Percentiles rank a stretch among this genome's conserved stretches.
Evolutionary conservation across 805 yeast genomes (phyloP).

Genomic region (Candida chilensis): DNA sequence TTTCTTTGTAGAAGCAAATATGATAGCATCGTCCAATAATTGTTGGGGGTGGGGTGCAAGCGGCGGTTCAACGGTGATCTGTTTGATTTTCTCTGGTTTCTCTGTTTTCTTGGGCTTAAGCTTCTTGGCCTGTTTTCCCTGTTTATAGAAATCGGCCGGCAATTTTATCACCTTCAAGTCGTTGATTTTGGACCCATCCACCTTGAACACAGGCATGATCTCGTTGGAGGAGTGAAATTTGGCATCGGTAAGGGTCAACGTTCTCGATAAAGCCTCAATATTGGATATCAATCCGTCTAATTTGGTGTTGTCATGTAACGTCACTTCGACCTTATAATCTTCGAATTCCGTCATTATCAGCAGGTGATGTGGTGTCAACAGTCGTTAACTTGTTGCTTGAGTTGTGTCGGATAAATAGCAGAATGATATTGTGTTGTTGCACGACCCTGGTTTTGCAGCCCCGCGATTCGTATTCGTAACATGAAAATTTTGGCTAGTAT

Average conservation of each 20-base stretch:
- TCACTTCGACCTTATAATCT: conserved; percentile 28
- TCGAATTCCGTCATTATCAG: conserved; percentile 25
- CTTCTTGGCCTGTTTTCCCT: conserved; percentile 8
- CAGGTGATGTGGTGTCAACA: no score
- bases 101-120: conserved; percentile 1
- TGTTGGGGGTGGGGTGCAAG: no score
- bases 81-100: no score
- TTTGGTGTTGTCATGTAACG: conserved; percentile 25
- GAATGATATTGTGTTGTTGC: no score
- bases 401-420: no score
- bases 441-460: no score
- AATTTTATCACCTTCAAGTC: conserved; percentile 50
- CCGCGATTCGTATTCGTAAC: no score
- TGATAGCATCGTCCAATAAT: conserved; percentile 17
- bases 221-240: conserved; percentile 7
- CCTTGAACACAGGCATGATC: conserved; percentile 6
- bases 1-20: conserved; percentile 12
- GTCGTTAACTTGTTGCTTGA: no score
- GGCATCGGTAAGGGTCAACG: conserved; percentile 13
- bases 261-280: conserved; percentile 15
- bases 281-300: conserved; percentile 21
- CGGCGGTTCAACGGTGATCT: no score
- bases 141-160: conserved; percentile 24
- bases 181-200: conserved; percentile 29
- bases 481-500: no score